A percentile compares a stretch with the other conserved stretches of the same genome.
phyloP scores from a whole-genome alignment of 2,329 filamentous ascomycete genomes.

The Phaeomoniella chlamydospora region DNA sequence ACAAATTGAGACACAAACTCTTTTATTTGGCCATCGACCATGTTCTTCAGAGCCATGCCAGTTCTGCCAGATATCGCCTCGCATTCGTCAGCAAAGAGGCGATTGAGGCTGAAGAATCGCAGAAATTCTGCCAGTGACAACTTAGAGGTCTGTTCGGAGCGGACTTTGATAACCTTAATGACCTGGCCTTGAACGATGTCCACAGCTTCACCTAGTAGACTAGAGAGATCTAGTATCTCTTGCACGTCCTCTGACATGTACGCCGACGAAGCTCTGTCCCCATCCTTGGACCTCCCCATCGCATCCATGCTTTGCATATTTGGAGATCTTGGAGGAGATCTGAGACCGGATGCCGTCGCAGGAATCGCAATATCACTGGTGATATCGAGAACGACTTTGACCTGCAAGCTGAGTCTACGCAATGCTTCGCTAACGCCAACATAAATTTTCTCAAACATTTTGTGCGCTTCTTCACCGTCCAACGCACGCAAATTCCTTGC shows the following conservation, averaged over 20 bases:
- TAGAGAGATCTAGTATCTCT: conserved; percentile 51
- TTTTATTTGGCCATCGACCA: conserved; percentile 48
- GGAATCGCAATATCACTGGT: conserved; percentile 48
- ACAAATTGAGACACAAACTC: conserved; percentile 45
- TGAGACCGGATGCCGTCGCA: conserved; percentile 19
- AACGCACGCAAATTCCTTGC: conserved; percentile 77
- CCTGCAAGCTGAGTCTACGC: conserved; percentile 71
- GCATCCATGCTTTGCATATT: conserved; percentile 27
- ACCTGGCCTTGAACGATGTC: conserved; percentile 52
- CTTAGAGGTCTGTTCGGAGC: conserved; percentile 43
- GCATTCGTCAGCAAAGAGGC: conserved; percentile 51
- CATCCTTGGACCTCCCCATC: conserved; percentile 15
- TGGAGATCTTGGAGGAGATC: conserved; percentile 34
- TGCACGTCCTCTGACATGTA: conserved; percentile 39
- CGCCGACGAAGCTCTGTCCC: conserved; percentile 2
- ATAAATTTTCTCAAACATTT: conserved; percentile 69
- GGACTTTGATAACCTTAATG: conserved; percentile 48
- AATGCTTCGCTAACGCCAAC: conserved; percentile 77
- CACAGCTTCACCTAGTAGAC: conserved; percentile 50
- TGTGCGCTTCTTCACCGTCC: conserved; percentile 71
- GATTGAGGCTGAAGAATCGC: conserved; percentile 47
- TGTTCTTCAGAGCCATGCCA: conserved; percentile 42
- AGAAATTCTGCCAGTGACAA: conserved; percentile 43
- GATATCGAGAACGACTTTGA: conserved; percentile 88
- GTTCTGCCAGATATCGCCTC: conserved; percentile 50